These are phyloP conservation scores for Ehretia macrophylla DNA, from an alignment of 257 asterid species.

Conservation along the genomic window DNA sequence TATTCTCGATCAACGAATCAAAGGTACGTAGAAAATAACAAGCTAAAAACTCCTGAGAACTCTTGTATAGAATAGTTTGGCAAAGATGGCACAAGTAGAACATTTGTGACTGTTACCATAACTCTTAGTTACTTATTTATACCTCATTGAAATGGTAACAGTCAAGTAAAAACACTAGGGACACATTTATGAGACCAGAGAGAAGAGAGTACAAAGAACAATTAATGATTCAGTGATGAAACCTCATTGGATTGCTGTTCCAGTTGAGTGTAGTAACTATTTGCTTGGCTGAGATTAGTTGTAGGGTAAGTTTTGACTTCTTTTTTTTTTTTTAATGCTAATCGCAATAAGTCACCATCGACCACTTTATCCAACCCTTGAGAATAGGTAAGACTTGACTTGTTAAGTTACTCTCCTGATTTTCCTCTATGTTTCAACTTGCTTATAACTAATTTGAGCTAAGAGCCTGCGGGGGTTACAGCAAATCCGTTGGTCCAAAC, in stretches of 20 bases:
- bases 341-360: too few species aligned
- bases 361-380: too few species aligned
- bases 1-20: too few species aligned
- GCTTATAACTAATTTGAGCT: conserved; percentile 42
- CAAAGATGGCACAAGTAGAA: conserved; percentile 13
- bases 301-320: too few species aligned
- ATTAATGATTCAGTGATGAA: conserved; percentile 17
- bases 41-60: too few species aligned
- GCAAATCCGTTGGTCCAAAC: too few species aligned
- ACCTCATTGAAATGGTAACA: conserved; percentile 6
- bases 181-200: conserved; percentile 8
- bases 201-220: conserved; percentile 12
- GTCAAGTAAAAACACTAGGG: conserved; percentile 8
- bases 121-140: conserved; percentile 16
- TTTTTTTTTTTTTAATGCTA: too few species aligned
- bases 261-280: conserved; percentile 3
- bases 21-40: too few species aligned
- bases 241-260: conserved; percentile 4
- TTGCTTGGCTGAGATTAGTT: conserved; percentile 37
- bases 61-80: too few species aligned
- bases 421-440: conserved; percentile 30
- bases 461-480: too few species aligned
- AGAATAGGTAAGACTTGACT: conserved; percentile 9
- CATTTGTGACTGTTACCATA: conserved; percentile 16
- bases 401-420: conserved; percentile 14